phyloP scores from a whole-genome alignment of 192 early-diverging fungal genomes.

The Radiomyces spectabilis region DNA sequence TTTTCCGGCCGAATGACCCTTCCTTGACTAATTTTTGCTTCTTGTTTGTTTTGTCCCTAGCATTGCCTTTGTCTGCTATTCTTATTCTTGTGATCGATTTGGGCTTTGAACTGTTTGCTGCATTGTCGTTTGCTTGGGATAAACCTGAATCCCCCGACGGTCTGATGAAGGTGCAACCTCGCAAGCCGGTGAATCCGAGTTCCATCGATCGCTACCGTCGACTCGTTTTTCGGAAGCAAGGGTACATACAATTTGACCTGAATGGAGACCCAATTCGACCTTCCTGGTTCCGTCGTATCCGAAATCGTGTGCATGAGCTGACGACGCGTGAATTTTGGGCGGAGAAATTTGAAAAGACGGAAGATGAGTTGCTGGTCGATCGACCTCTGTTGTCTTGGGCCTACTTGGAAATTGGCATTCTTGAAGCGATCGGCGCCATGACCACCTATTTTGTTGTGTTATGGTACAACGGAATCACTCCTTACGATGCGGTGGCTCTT shows the following conservation, averaged over 20 bases:
- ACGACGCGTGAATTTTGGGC: slow-evolving; percentile 55
- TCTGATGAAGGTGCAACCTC: slow-evolving; percentile 86
- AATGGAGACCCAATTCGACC: slow-evolving; percentile 36
- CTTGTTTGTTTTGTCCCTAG: background rate
- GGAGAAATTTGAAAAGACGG: slow-evolving; percentile 55
- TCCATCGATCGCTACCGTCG: slow-evolving; percentile 67
- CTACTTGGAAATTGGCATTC: slow-evolving; percentile 79
- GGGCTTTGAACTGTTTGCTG: slow-evolving; percentile 86
- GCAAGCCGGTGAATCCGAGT: slow-evolving; percentile 77
- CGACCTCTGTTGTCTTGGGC: slow-evolving; percentile 70
- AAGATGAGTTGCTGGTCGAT: slow-evolving; percentile 88
- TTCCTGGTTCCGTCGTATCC: slow-evolving; percentile 9
- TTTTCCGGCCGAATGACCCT: too few species aligned
- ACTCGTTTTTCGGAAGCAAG: slow-evolving; percentile 37
- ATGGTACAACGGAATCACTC: slow-evolving; percentile 56
- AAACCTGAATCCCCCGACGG: slow-evolving; percentile 64
- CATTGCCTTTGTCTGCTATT: slow-evolving; percentile 72
- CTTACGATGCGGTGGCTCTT: slow-evolving; percentile 47
- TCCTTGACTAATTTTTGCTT: too few species aligned
- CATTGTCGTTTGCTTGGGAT: slow-evolving; percentile 91
- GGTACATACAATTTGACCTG: slow-evolving; percentile 34
- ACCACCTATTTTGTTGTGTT: slow-evolving; percentile 76
- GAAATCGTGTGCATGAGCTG: slow-evolving; percentile 28
- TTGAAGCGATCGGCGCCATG: slow-evolving; percentile 67
- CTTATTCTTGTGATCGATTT: slow-evolving; percentile 89